Evolutionary conservation across 352 stramenopile species (phyloP), one percentile per base, ranked within the genome.

Genomic region (Lagenidium sp.): DNA sequence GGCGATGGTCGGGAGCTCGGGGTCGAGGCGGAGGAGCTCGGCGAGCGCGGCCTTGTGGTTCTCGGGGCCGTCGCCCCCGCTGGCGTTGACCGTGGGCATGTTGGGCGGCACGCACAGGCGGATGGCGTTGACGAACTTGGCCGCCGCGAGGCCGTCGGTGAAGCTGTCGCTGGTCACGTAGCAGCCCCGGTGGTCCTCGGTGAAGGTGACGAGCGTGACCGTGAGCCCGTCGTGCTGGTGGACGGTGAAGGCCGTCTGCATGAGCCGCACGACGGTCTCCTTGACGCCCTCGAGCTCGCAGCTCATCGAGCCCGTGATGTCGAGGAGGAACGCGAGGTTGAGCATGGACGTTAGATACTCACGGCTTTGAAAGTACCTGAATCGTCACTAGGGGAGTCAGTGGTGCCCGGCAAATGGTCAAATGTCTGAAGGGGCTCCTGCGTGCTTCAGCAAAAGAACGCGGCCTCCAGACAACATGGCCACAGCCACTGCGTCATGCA

Each of bases 131-230:
- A 81, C 66, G 43, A 77, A 85, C 20, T 24, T 13, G 4, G 42
- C 55, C 16, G 73, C 73, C 20, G 65, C 53, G 0, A 47, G 45
- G 24, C 69, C 73, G n/a, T 82, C 54, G 2, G 58, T 64, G 63
- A 86, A 86, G 42, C 59, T 77, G 51, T 83, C 45, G 44, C 60
- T 67, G 26, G 73, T 81, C 38, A 83, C 57, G 53, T 64, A 86
- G 48, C 70, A 86, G 30, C 68, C 70, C 16, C 54, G 52, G 13
- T 41, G 29, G 40, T 55, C 50, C 47, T 83, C 73, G 0, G 70
- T 86, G 51, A 84, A 86, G 5, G 73, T 86, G 65, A 86, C 68
- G 57, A 83, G 66, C 21, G 73, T 86, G 51, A 86, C 65, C 55
- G 68, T 69, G 41, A 82, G 63, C 24, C n/a, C n/a, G n/a, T 62